A percentile compares a stretch with the other conserved stretches of the same genome.
Conservation (phyloP, 768 basidiomycete species). For the Calocybe gangraenosa region DNA sequence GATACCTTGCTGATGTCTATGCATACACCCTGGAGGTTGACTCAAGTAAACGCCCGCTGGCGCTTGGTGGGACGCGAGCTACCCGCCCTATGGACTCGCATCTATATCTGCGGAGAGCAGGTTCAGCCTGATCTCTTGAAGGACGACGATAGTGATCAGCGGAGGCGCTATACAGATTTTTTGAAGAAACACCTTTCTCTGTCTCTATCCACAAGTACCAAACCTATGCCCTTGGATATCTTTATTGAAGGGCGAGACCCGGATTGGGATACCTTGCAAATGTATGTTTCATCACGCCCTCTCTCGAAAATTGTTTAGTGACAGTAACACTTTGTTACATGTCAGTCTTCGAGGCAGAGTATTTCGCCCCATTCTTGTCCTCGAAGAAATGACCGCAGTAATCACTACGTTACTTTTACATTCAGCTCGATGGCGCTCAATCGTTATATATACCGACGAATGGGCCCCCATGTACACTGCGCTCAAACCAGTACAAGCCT, state of each 20-base stretch:
- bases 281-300: too few species aligned
- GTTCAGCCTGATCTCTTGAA: constrained; percentile 12
- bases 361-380: constrained; percentile 34
- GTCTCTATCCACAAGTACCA: too few species aligned
- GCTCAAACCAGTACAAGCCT: constrained; percentile 38
- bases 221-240: constrained; percentile 47
- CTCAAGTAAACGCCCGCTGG: constrained; percentile 51
- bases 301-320: too few species aligned
- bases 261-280: constrained; percentile 54
- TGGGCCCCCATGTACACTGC: constrained; percentile 58
- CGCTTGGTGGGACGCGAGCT: constrained; percentile 44
- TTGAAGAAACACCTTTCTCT: constrained; percentile 39
- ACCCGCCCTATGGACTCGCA: constrained; percentile 49
- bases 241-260: constrained; percentile 56
- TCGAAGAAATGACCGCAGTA: constrained; percentile 40
- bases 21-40: constrained; percentile 39
- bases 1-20: constrained; percentile 28
- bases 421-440: constrained; percentile 46
- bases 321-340: too few species aligned
- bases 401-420: constrained; percentile 49
- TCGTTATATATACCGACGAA: constrained; percentile 51
- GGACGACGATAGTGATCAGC: too few species aligned
- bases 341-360: too few species aligned
- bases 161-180: constrained; percentile 33
- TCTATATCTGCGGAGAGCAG: constrained; percentile 44